phyloP scores from a whole-genome alignment of 1,139 yeast genomes.

The Saccharomycopsis crataegensis region DNA sequence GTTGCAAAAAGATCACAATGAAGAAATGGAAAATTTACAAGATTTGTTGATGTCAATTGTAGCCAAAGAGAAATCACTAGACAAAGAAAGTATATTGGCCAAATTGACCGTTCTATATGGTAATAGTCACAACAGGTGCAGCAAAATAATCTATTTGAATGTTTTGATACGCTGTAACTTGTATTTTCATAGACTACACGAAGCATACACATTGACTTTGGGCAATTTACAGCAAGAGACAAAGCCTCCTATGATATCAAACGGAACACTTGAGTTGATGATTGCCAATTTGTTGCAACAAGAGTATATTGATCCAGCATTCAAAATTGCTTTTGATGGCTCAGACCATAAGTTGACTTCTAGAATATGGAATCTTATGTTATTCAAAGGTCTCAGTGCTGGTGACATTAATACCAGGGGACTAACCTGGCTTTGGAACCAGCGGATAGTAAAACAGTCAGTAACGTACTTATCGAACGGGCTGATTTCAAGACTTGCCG shows the following conservation, averaged over 20 bases:
- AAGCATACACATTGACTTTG: too few species aligned
- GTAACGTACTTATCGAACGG: constrained; percentile 9
- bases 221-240: too few species aligned
- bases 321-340: neutral
- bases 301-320: constrained; percentile 6
- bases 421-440: constrained; percentile 9
- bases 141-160: constrained; percentile 2
- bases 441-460: neutral
- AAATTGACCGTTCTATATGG: too few species aligned
- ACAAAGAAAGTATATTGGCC: neutral
- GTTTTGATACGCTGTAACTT: constrained; percentile 10
- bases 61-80: neutral
- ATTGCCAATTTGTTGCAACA: constrained; percentile 6
- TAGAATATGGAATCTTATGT: constrained; percentile 10
- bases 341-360: constrained; percentile 2
- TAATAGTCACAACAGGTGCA: too few species aligned
- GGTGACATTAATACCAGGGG: neutral
- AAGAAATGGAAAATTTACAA: neutral
- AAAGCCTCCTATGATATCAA: neutral
- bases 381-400: neutral
- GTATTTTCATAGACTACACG: neutral
- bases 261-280: constrained; percentile 8
- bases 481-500: neutral
- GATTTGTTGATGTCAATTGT: too few species aligned
- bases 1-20: neutral